These are phyloP conservation scores for Pythium biforme DNA, from an alignment of 352 stramenopile genomes.

Conservation along the genomic window DNA sequence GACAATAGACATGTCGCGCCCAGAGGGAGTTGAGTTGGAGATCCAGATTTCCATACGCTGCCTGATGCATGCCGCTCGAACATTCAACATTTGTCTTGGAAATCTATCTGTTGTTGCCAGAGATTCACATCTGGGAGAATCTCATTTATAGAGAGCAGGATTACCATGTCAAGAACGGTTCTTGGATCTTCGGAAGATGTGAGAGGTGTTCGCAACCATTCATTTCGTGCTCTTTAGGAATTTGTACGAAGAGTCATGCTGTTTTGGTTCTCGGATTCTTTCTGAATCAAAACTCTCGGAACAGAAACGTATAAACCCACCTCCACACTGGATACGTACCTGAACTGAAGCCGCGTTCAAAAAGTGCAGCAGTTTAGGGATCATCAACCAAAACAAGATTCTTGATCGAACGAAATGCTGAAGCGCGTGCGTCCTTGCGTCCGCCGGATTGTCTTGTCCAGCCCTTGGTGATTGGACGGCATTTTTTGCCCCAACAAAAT, in stretches of 20 bases:
- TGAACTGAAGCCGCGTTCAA: background rate
- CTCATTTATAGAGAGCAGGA: background rate
- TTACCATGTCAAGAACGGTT: background rate
- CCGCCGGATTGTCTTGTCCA: background rate
- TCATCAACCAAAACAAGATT: background rate
- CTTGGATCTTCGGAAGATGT: background rate
- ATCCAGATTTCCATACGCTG: constrained; percentile 8
- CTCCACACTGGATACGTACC: too few relatives aligned
- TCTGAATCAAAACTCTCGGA: constrained; percentile 16
- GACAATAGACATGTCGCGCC: constrained; percentile 8
- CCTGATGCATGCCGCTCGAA: background rate
- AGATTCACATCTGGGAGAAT: background rate
- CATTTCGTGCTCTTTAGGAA: background rate
- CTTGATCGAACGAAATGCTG: background rate
- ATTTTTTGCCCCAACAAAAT: background rate
- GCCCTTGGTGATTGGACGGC: background rate
- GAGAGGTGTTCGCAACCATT: background rate
- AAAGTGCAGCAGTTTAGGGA: background rate
- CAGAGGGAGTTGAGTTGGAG: background rate
- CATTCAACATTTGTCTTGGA: background rate
- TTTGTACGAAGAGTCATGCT: background rate
- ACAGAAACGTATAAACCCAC: constrained; percentile 17
- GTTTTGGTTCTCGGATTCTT: constrained; percentile 1
- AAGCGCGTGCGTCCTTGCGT: background rate
- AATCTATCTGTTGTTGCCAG: background rate